phyloP scores from a whole-genome alignment of 1,139 yeast genomes.

The Sugiyamaella paludigena region DNA sequence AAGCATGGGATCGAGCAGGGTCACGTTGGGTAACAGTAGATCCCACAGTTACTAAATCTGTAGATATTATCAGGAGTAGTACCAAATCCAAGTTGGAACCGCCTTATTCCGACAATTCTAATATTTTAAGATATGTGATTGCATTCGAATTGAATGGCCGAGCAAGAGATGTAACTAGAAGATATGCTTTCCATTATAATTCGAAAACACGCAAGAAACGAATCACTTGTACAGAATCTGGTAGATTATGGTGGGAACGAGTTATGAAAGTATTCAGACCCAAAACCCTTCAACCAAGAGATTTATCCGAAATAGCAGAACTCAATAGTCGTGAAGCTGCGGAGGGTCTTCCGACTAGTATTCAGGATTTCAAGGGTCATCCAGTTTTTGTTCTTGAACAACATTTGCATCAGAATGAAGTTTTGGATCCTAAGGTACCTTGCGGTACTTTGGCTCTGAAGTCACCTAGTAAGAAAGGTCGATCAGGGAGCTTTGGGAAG shows the following conservation, averaged over 20 bases:
- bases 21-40: conserved; percentile 84
- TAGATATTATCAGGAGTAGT: conserved; percentile 61
- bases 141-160: conserved; percentile 69
- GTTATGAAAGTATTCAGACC: conserved; percentile 41
- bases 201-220: conserved; percentile 74
- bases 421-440: conserved; percentile 64
- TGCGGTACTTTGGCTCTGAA: conserved; percentile 63
- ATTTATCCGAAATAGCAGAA: conserved; percentile 68
- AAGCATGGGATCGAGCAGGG: conserved; percentile 78
- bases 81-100: conserved; percentile 69
- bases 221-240: conserved; percentile 52
- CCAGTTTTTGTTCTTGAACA: conserved; percentile 82
- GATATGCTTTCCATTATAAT: conserved; percentile 70
- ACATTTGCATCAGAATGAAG: conserved; percentile 69
- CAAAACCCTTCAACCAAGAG: conserved; percentile 46
- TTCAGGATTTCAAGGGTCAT: conserved; percentile 81
- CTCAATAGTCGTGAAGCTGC: conserved; percentile 61
- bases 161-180: conserved; percentile 77
- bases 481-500: conserved; percentile 2
- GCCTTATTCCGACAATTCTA: conserved; percentile 56
- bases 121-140: conserved; percentile 67
- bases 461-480: conserved; percentile 12
- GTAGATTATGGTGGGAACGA: conserved; percentile 61
- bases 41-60: conserved; percentile 60
- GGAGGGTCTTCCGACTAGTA: conserved; percentile 86